These are phyloP conservation scores for Mucor piriformis DNA, from an alignment of 371 early-diverging fungal genomes.

Conservation along the genomic window DNA sequence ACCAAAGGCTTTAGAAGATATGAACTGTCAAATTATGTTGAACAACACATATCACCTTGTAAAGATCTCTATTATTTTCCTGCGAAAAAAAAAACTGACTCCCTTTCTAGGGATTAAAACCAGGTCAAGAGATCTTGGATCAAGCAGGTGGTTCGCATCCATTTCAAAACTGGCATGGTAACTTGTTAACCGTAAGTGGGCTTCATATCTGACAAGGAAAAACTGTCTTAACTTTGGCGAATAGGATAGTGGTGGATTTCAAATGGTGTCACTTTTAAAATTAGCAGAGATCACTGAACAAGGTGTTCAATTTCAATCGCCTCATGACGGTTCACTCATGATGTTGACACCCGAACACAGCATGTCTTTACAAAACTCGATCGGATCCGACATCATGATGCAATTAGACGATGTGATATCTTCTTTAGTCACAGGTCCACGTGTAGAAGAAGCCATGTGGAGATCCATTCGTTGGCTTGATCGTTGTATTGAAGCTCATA, in stretches of 20 bases:
- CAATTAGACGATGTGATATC: slow-evolving; percentile 97
- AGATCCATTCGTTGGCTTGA: slow-evolving; percentile 95
- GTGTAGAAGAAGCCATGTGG: slow-evolving; percentile 93
- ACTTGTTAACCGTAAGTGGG: slow-evolving; percentile 79
- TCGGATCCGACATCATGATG: slow-evolving; percentile 98
- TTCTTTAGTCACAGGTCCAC: slow-evolving; percentile 77
- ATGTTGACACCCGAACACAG: slow-evolving; percentile 94
- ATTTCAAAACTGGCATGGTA: slow-evolving; percentile 89
- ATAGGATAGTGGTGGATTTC: slow-evolving; percentile 7
- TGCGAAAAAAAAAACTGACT: too few species aligned
- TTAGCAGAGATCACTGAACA: slow-evolving; percentile 91
- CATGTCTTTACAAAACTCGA: slow-evolving; percentile 88
- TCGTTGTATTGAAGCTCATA: slow-evolving; percentile 85
- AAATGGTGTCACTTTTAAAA: slow-evolving; percentile 50
- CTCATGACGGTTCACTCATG: slow-evolving; percentile 82
- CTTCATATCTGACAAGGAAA: too few species aligned
- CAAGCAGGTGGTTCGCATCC: slow-evolving; percentile 79
- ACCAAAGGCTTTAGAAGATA: slow-evolving; percentile 72
- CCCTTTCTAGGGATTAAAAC: slow-evolving; percentile 42
- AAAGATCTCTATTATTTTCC: slow-evolving; percentile 5
- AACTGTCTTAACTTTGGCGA: background rate
- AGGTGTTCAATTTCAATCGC: slow-evolving; percentile 90
- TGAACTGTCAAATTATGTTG: slow-evolving; percentile 89
- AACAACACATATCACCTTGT: slow-evolving; percentile 92
- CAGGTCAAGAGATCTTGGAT: slow-evolving; percentile 79